These are phyloP conservation scores for Skeletonema menzelii DNA, from an alignment of 108 stramenopile genomes.

Conservation along the genomic window DNA sequence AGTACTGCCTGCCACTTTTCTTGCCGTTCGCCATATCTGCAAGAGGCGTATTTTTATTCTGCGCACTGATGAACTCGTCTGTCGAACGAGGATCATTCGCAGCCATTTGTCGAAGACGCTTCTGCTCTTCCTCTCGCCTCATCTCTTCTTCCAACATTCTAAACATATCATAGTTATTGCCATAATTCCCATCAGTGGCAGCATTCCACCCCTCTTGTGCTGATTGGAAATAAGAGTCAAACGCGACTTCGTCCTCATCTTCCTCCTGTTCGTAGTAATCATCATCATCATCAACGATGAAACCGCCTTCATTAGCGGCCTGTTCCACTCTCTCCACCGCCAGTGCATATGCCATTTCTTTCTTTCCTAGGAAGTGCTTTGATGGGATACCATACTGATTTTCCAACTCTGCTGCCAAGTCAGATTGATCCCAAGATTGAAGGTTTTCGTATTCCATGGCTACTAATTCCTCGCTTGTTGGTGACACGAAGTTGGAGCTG, in stretches of 20 bases:
- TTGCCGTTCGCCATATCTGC: slow-evolving; percentile 16
- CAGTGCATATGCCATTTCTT: slow-evolving; percentile 47
- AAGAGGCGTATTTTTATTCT: slow-evolving; percentile 14
- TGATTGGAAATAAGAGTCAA: slow-evolving; percentile 3
- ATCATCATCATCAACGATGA: slow-evolving; percentile 15
- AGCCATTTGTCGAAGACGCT: neutral
- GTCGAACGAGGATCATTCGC: slow-evolving; percentile 2
- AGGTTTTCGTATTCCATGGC: slow-evolving; percentile 44
- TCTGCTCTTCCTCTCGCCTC: slow-evolving; percentile 24
- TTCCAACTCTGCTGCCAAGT: slow-evolving; percentile 36
- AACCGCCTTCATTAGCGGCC: slow-evolving; percentile 16
- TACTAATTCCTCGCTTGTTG: slow-evolving; percentile 34
- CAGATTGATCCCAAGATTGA: slow-evolving; percentile 24
- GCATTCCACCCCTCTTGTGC: neutral
- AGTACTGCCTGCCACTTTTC: neutral
- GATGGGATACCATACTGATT: slow-evolving; percentile 40
- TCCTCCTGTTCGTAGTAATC: slow-evolving; percentile 9
- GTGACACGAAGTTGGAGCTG: slow-evolving; percentile 4
- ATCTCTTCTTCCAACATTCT: slow-evolving; percentile 43
- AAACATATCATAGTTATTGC: slow-evolving; percentile 9
- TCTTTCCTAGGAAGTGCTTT: slow-evolving; percentile 47
- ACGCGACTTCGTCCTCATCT: slow-evolving; percentile 15
- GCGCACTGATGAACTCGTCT: neutral
- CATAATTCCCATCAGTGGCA: neutral
- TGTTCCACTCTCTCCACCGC: slow-evolving; percentile 42